phyloP scores from a whole-genome alignment of 1,284 basidiomycete species.

The Puccinia hordei region DNA sequence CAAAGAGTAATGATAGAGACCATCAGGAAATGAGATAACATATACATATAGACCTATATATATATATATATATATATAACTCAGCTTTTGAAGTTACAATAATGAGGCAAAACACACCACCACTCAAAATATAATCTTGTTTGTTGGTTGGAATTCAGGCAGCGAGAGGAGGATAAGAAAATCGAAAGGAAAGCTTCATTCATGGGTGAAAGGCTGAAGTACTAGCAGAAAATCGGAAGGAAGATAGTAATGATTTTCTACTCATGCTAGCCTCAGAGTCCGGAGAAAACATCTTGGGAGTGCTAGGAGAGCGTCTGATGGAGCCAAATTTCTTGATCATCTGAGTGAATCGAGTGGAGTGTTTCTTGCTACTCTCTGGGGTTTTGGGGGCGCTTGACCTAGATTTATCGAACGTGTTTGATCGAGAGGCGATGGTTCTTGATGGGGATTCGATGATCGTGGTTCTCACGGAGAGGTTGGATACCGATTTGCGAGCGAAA shows the following conservation, averaged over 20 bases:
- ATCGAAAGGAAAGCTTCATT: background rate
- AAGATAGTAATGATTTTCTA: slow-evolving; percentile 11
- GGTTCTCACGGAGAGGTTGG: background rate
- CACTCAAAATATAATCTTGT: background rate
- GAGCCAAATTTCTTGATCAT: slow-evolving; percentile 8
- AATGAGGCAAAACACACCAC: background rate
- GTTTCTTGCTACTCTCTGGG: background rate
- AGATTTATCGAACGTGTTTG: background rate
- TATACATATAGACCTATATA: background rate
- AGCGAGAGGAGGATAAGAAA: background rate
- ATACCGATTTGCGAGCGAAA: slow-evolving; percentile 28
- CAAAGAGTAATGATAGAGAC: background rate
- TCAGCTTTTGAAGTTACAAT: background rate
- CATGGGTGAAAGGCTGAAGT: slow-evolving; percentile 1
- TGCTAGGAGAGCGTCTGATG: background rate
- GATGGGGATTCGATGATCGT: slow-evolving; percentile 2
- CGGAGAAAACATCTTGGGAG: background rate
- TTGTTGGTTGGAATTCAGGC: background rate
- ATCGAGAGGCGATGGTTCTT: background rate
- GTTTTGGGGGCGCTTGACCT: background rate
- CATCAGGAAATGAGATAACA: background rate
- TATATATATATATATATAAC: background rate
- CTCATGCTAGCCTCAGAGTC: slow-evolving; percentile 12
- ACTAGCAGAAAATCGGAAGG: slow-evolving; percentile 13
- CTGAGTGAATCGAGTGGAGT: slow-evolving; percentile 2